Evolutionary conservation across 371 early-diverging fungal species (phyloP).

Genomic region (Ordospora pajunii): DNA sequence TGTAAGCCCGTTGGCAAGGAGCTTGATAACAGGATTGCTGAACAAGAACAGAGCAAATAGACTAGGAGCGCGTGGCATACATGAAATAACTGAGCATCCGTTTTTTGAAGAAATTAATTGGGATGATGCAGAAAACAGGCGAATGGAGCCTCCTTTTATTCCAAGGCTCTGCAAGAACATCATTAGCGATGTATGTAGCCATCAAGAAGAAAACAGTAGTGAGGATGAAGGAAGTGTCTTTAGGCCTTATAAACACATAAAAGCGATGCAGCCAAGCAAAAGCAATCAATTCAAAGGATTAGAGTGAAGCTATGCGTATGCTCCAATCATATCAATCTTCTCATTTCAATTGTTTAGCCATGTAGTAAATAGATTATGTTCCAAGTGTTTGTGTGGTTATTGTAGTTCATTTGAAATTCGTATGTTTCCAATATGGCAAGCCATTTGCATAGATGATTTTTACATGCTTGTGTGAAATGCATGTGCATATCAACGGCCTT

Average conservation of each 20-base stretch:
- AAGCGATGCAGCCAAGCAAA: not conserved
- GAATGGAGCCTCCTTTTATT: conserved; percentile 72
- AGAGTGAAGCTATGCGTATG: too few species aligned
- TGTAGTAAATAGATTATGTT: too few species aligned
- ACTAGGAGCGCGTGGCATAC: conserved; percentile 66
- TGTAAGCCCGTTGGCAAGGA: conserved; percentile 68
- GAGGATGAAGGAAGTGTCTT: not conserved
- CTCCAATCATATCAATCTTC: too few species aligned
- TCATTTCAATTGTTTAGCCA: too few species aligned
- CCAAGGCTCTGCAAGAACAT: conserved; percentile 61
- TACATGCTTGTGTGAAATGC: too few species aligned
- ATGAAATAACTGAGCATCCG: conserved; percentile 69
- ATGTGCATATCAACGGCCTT: too few species aligned
- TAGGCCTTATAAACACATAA: conserved; percentile 3
- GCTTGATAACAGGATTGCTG: conserved; percentile 62
- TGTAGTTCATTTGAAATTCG: too few species aligned
- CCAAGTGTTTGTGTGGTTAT: too few species aligned
- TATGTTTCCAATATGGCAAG: too few species aligned
- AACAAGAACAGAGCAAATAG: conserved; percentile 67
- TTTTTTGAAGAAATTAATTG: conserved; percentile 75
- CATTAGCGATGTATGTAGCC: too few species aligned
- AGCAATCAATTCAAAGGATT: too few species aligned
- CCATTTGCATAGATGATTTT: too few species aligned
- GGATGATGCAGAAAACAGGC: conserved; percentile 72
- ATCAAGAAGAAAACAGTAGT: not conserved